A percentile compares a stretch with the other conserved stretches of the same genome.
phyloP scores from a whole-genome alignment of 2,329 filamentous ascomycete species.

The Paraphoma chrysanthemicola region DNA sequence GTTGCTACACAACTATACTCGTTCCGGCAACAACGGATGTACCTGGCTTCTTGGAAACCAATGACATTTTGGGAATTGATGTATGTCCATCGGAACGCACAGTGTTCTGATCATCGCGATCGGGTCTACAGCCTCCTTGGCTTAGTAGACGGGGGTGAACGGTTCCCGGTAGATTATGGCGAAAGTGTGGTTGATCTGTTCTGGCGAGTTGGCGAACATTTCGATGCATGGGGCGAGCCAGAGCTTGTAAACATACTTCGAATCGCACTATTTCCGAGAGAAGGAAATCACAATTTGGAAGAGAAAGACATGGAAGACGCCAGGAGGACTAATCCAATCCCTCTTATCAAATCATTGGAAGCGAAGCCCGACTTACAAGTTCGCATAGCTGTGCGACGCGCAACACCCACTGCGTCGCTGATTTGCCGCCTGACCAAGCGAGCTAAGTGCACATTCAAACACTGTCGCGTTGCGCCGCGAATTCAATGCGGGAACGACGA shows the following conservation, averaged over 20 bases:
- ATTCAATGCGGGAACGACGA: not conserved
- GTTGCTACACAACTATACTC: not conserved
- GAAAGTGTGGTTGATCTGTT: conserved; percentile 2
- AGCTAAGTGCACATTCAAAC: not conserved
- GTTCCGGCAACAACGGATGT: not conserved
- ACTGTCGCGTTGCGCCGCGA: not conserved
- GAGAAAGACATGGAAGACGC: too few species aligned
- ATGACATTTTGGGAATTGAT: not conserved
- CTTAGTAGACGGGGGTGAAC: not conserved
- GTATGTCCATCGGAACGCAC: not conserved
- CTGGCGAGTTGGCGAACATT: conserved; percentile 7
- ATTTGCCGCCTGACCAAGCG: not conserved
- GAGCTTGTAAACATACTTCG: conserved; percentile 2
- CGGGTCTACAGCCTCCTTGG: conserved; percentile 5
- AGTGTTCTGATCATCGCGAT: conserved; percentile 3
- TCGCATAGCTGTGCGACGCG: not conserved
- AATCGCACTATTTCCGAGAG: not conserved
- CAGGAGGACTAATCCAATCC: too few species aligned
- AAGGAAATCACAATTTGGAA: too few species aligned
- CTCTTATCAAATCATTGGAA: too few species aligned
- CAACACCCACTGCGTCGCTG: not conserved
- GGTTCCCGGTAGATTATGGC: conserved; percentile 2
- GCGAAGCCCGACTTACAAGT: too few species aligned
- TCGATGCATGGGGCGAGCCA: conserved; percentile 2
- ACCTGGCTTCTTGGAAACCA: too few species aligned